A percentile compares a stretch with the other conserved stretches of the same genome.
Evolutionary conservation across 2,329 filamentous ascomycete genomes (phyloP).

Genomic region (Aureobasidium lini): DNA sequence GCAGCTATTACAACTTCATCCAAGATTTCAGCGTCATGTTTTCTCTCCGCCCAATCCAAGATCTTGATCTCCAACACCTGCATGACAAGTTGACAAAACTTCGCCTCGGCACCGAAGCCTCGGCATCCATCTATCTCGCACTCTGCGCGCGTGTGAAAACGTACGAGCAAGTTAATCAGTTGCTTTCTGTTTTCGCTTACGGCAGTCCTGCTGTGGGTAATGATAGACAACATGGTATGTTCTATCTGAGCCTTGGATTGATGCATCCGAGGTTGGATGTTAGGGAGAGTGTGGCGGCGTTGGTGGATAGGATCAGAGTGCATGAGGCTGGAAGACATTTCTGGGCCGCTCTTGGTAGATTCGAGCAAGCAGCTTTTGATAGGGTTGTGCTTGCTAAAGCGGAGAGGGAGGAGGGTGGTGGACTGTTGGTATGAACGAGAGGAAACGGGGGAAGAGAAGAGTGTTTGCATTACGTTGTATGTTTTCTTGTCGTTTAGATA

Average conservation of each 20-base stretch:
- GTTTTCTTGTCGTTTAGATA: not conserved
- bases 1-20: constrained; percentile 93
- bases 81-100: constrained; percentile 83
- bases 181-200: constrained; percentile 26
- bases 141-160: constrained; percentile 55
- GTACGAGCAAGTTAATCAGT: constrained; percentile 72
- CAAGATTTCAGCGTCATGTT: constrained; percentile 31
- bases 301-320: constrained; percentile 73
- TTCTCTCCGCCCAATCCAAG: constrained; percentile 53
- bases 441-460: not conserved
- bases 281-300: constrained; percentile 64
- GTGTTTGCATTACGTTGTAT: not conserved
- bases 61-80: constrained; percentile 83
- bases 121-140: constrained; percentile 77
- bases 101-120: constrained; percentile 66
- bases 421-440: not conserved
- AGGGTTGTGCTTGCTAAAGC: constrained; percentile 62
- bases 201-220: constrained; percentile 35
- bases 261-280: constrained; percentile 85
- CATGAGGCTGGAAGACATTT: constrained; percentile 92
- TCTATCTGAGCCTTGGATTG: constrained; percentile 82
- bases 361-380: constrained; percentile 79
- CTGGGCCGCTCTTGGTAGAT: constrained; percentile 79
- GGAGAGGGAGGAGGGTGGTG: constrained; percentile 15
- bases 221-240: constrained; percentile 58